phyloP scores from a whole-genome alignment of 1,139 yeast genomes.

The Hanseniaspora sp. region DNA sequence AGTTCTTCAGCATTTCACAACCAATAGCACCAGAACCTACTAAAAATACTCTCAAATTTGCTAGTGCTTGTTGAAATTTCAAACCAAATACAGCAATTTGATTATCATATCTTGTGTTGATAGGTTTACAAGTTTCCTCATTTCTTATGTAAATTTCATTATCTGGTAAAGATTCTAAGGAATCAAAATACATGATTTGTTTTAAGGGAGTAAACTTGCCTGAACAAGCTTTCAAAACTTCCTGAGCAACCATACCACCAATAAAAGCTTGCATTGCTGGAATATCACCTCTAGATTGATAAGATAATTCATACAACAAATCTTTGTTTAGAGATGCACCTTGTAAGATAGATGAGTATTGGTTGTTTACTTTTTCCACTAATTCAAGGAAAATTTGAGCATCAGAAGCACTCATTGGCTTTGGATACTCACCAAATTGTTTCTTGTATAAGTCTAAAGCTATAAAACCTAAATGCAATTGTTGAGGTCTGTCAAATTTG shows the following conservation, averaged over 20 bases:
- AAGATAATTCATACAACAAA: conserved; percentile 60
- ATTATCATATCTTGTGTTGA: conserved; percentile 74
- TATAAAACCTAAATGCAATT: conserved; percentile 82
- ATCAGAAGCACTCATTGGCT: conserved; percentile 65
- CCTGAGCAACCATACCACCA: conserved; percentile 96
- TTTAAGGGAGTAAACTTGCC: conserved; percentile 86
- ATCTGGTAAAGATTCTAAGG: conserved; percentile 78
- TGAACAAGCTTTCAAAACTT: conserved; percentile 85
- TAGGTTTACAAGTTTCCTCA: conserved; percentile 62
- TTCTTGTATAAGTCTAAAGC: conserved; percentile 69
- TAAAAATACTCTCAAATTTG: conserved; percentile 71
- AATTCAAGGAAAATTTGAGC: conserved; percentile 55
- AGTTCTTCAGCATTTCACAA: conserved; percentile 94
- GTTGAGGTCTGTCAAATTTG: conserved; percentile 83
- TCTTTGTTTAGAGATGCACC: conserved; percentile 52
- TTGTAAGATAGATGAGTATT: conserved; percentile 48
- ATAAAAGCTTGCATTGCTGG: conserved; percentile 83
- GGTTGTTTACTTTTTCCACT: conserved; percentile 49
- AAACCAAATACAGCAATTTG: conserved; percentile 91
- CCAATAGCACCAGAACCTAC: conserved; percentile 99
- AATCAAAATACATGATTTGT: conserved; percentile 88
- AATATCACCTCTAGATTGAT: conserved; percentile 82
- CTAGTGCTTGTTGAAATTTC: conserved; percentile 57
- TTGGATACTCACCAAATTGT: conserved; percentile 59
- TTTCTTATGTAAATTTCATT: conserved; percentile 45